Conservation (phyloP, 202 grass and related monocot species). For the Brachypodium distachyon region DNA sequence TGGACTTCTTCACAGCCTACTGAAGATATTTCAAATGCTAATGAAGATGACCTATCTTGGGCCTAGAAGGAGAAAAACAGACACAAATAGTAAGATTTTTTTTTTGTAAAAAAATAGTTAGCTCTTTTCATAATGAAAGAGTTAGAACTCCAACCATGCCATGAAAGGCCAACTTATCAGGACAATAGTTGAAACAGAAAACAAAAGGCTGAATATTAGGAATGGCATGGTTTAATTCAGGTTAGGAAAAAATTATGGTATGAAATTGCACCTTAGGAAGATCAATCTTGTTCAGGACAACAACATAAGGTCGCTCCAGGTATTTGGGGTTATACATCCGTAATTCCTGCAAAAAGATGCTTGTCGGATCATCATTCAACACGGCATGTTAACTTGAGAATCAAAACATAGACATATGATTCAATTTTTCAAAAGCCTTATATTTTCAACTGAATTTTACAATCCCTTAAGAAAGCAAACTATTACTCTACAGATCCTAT, state of each 20-base stretch:
- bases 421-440: neutral
- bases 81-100: too few relatives aligned
- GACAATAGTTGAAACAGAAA: neutral
- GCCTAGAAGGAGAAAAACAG: slow-evolving; percentile 30
- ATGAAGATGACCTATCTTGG: slow-evolving; percentile 50
- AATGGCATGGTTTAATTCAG: neutral
- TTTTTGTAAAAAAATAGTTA: too few relatives aligned
- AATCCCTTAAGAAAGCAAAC: neutral
- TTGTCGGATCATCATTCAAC: neutral
- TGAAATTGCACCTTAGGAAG: slow-evolving; percentile 58
- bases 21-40: slow-evolving; percentile 62
- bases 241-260: too few relatives aligned
- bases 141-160: neutral
- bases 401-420: slow-evolving; percentile 7
- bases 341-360: slow-evolving; percentile 61
- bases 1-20: slow-evolving; percentile 53
- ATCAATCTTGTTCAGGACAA: slow-evolving; percentile 98
- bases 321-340: slow-evolving; percentile 98
- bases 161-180: neutral
- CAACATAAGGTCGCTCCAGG: slow-evolving; percentile 75
- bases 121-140: too few relatives aligned
- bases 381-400: neutral
- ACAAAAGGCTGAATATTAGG: neutral
- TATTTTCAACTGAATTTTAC: neutral
- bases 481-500: neutral